Evolutionary conservation across 805 yeast genomes (phyloP).

Genomic region (Yamadazyma tumulicola): DNA sequence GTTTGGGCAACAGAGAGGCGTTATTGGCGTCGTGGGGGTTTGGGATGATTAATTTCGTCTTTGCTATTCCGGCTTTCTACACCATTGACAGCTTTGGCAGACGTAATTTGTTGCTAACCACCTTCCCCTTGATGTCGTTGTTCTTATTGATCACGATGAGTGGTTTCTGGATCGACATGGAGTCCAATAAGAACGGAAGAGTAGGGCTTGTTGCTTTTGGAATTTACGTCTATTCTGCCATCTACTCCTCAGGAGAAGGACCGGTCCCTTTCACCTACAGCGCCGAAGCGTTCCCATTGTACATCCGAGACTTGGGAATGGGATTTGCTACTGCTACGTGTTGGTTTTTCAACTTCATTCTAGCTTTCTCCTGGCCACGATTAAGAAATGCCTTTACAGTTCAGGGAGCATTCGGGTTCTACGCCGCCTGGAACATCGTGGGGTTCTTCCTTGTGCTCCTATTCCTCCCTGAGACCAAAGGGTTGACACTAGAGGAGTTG

Average conservation of each 20-base stretch:
- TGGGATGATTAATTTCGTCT: conserved; percentile 74
- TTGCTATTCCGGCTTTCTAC: conserved; percentile 79
- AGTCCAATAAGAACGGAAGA: conserved; percentile 43
- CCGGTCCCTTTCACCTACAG: conserved; percentile 88
- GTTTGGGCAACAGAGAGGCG: conserved; percentile 58
- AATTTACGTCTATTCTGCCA: conserved; percentile 66
- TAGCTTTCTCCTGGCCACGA: conserved; percentile 79
- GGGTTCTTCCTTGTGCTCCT: conserved; percentile 70
- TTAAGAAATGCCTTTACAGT: conserved; percentile 61
- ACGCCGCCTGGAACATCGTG: conserved; percentile 78
- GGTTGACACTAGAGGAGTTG: conserved; percentile 69
- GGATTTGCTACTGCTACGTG: conserved; percentile 72
- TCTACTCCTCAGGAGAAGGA: conserved; percentile 83
- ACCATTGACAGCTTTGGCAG: conserved; percentile 79
- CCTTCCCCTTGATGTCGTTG: conserved; percentile 63
- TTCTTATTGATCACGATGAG: conserved; percentile 63
- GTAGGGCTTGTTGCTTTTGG: conserved; percentile 69
- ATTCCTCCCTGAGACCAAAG: conserved; percentile 65
- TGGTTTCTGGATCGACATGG: conserved; percentile 63
- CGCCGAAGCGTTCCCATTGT: conserved; percentile 77
- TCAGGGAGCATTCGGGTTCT: conserved; percentile 86
- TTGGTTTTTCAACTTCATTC: conserved; percentile 68
- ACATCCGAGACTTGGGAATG: conserved; percentile 77
- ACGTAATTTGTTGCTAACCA: conserved; percentile 51
- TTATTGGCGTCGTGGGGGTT: conserved; percentile 83